Base-by-base conservation (phyloP, 169 alveolate genomes). In the Plasmodium billcollinsi region DNA sequence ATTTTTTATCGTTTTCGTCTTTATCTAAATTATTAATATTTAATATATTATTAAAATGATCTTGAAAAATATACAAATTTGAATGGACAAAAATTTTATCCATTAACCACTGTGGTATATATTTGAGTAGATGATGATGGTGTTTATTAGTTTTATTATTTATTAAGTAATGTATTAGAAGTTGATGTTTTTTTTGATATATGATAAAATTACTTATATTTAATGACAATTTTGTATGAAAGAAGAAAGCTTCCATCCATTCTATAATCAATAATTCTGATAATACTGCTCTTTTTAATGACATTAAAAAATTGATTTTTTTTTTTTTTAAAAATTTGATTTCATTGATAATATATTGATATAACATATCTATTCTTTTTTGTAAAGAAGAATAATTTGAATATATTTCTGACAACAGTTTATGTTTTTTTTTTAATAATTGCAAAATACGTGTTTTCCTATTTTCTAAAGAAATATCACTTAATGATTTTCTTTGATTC, bases 191-290 rank as follows among this genome's bases (percentile, higher is more conserved):
- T n/a, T 83, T 83, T 26, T 83, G 85, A 58, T 83, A 69, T 83
- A 67, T 26, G 18, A 83, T 83, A 24, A 83, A 83, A 18, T 83
- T 66, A 9, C 85, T 69, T 21, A 83, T 54, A 69, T 76, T 71
- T 26, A 85, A 62, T 5, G 91, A 65, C 33, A 73, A 54, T 54
- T 88, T 74, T 4, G 92, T 72, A 62, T 88, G 88, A 70, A 74
- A 73, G 12, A 66, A 90, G 52, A 91, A 71, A 43, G 92, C 97
- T 90, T 96, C 98, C 92, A 94, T 92, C 98, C 98, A 96, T 56
- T 96, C 96, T 33, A 96, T 94, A 66, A 94, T 80, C 20, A 95
- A 78, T 59, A 95, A 33, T 86, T 96, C 97, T 50, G 95, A 95
- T 54, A 94, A 89, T 11, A 95, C 94, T 21, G 96, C 96, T 24